Evolutionary conservation across 495 filamentous ascomycete species (phyloP), one percentile per base, ranked within the genome.

Genomic region (Neurospora sp.): DNA sequence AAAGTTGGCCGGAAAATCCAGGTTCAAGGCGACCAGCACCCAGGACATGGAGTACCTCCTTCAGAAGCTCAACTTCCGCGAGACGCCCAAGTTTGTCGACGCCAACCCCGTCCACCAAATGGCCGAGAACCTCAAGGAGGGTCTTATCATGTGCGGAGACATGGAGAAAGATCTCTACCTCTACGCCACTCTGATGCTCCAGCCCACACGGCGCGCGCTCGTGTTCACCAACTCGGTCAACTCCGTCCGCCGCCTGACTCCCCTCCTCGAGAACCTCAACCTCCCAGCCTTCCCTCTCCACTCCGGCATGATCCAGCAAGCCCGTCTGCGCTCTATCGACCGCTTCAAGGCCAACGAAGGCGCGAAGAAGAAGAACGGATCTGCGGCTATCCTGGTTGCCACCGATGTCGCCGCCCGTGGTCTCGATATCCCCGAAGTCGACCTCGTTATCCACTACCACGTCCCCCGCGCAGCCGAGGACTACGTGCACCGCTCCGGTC

Each of bases 151-250:
- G 83, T 98, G 96, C 79, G 90, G 88, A 70, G 93, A 93, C 23
- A 93, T 91, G 83, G 96, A 99, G 80, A 99, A 99, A 88, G 96
- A 99, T 81, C 89, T 99, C 66, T 98, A 94, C 77, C 90, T 98
- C 70, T 98, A 98, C 82, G 87, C 94, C 0, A 85, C 97, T 39
- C 85, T 98, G 14, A 87, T 98, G 4, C 90, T 96, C 74, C 90
- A 97, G 75, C 90, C 93, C 31, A 90, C 90, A 44, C 87, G 88
- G 71, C 91, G 92, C 35, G 92, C 92, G 3, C 85, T 98, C 3
- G 88, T 99, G 23, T 98, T 99, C 81, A 92, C 94, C 42, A 99
- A 99, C 83, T 97, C 94, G 10, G 97, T 99, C 78, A 91, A 91
- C 76, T 92, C 94, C 1, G 94, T 96, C 76, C 92, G 94, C 16